phyloP scores from a whole-genome alignment of 2,329 filamentous ascomycete species.

The Ascochyta lentis region DNA sequence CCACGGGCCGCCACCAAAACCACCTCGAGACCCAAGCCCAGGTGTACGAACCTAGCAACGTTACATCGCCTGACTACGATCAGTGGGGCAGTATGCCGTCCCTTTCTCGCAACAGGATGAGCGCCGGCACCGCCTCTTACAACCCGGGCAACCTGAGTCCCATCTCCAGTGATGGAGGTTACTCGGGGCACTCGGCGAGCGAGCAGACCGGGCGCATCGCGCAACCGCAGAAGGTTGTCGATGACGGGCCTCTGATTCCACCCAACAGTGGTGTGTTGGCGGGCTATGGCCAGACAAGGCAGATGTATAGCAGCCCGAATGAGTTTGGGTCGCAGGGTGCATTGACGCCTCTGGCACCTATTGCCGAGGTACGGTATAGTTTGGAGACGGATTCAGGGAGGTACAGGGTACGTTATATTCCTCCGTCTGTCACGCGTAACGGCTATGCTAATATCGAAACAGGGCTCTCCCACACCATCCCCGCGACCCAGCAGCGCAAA shows the following conservation, averaged over 20 bases:
- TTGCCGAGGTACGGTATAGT: slow-evolving; percentile 58
- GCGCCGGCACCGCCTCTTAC: slow-evolving; percentile 40
- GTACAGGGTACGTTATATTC: slow-evolving; percentile 29
- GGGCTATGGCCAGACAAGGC: slow-evolving; percentile 47
- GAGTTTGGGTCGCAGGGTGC: slow-evolving; percentile 47
- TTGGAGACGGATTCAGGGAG: slow-evolving; percentile 54
- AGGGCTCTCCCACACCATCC: slow-evolving; percentile 45
- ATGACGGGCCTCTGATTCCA: slow-evolving; percentile 66
- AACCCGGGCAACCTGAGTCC: slow-evolving; percentile 45
- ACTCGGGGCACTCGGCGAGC: slow-evolving; percentile 48
- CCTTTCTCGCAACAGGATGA: slow-evolving; percentile 50
- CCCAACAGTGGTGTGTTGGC: slow-evolving; percentile 54
- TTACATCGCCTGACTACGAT: slow-evolving; percentile 51
- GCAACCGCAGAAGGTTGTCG: slow-evolving; percentile 61
- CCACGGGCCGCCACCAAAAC: slow-evolving; percentile 75
- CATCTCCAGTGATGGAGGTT: slow-evolving; percentile 48
- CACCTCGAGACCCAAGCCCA: slow-evolving; percentile 76
- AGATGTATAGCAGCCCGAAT: slow-evolving; percentile 49
- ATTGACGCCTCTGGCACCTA: slow-evolving; percentile 55
- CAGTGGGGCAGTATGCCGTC: slow-evolving; percentile 57
- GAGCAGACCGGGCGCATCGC: slow-evolving; percentile 52
- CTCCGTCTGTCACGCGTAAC: too few relatives aligned
- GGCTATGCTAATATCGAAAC: neutral
- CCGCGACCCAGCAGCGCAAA: slow-evolving; percentile 38
- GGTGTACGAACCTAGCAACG: slow-evolving; percentile 60